Evolutionary conservation across 257 asterid genomes (phyloP).

Genomic region (Ophiorrhiza pumila): DNA sequence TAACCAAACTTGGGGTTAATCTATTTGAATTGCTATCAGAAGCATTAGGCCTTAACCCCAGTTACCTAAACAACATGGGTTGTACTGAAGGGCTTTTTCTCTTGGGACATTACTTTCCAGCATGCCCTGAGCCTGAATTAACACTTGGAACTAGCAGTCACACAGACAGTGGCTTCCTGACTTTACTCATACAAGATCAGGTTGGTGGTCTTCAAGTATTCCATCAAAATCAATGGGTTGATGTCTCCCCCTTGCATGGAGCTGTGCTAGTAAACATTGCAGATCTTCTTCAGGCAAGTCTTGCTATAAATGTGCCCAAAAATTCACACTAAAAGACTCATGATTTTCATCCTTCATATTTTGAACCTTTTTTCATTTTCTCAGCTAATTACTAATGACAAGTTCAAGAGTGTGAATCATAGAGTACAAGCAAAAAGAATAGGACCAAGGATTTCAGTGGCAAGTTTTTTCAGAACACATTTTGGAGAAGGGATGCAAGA

Average conservation of each 20-base stretch:
- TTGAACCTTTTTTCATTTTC: not conserved
- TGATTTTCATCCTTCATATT: not conserved
- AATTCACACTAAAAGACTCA: not conserved
- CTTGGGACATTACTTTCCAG: constrained; percentile 36
- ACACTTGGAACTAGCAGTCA: constrained; percentile 38
- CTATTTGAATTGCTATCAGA: constrained; percentile 34
- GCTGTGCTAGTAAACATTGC: constrained; percentile 36
- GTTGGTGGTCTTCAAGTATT: constrained; percentile 46
- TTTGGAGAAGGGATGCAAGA: constrained; percentile 1
- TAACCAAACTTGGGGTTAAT: constrained; percentile 20
- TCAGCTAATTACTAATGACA: constrained; percentile 57
- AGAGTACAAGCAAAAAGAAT: constrained; percentile 41
- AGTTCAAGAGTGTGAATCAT: constrained; percentile 50
- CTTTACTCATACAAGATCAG: constrained; percentile 40
- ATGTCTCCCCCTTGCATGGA: constrained; percentile 39
- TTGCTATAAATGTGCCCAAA: not conserved
- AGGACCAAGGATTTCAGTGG: constrained; percentile 54
- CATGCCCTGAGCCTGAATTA: constrained; percentile 50
- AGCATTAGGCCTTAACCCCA: constrained; percentile 29
- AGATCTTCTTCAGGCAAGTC: constrained; percentile 45
- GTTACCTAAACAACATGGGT: constrained; percentile 24
- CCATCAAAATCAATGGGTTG: constrained; percentile 39
- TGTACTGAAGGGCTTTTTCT: constrained; percentile 28
- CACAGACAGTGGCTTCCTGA: constrained; percentile 38
- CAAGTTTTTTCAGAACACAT: constrained; percentile 43